These are phyloP conservation scores for Skeletonema marinoi DNA, from an alignment of 108 stramenopile genomes.

Conservation along the genomic window DNA sequence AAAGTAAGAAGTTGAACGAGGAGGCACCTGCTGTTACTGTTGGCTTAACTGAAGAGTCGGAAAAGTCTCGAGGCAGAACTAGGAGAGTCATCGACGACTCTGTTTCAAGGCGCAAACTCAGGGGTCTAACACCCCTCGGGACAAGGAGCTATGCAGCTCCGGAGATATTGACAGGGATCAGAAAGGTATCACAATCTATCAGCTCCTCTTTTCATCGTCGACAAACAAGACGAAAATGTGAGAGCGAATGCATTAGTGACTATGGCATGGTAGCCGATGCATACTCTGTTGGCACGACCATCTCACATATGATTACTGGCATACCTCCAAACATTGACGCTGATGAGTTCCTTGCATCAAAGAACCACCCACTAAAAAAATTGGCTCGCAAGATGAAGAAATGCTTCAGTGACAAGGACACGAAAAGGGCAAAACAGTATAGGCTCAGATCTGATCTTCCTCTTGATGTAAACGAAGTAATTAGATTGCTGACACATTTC, in stretches of 20 bases:
- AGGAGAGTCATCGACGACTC: constrained; percentile 10
- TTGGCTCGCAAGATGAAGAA: constrained; percentile 28
- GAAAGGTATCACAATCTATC: background rate
- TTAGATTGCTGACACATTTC: constrained; percentile 28
- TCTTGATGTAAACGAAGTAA: constrained; percentile 21
- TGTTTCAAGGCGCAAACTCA: constrained; percentile 4
- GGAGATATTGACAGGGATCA: constrained; percentile 52
- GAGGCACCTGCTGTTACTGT: background rate
- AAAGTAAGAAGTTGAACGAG: constrained; percentile 23
- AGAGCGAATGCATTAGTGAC: constrained; percentile 75
- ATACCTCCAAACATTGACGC: constrained; percentile 75
- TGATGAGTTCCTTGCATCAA: constrained; percentile 61
- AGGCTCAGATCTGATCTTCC: constrained; percentile 33
- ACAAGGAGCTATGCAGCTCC: constrained; percentile 87
- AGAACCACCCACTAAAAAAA: constrained; percentile 29
- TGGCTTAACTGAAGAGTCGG: background rate
- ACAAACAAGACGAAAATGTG: constrained; percentile 52
- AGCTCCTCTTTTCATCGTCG: constrained; percentile 34
- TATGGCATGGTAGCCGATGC: constrained; percentile 91
- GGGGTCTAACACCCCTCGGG: constrained; percentile 61
- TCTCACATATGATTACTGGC: constrained; percentile 79
- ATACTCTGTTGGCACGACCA: constrained; percentile 81
- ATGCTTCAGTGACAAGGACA: constrained; percentile 4
- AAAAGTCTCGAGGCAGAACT: constrained; percentile 15
- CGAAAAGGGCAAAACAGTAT: constrained; percentile 26